A percentile compares a stretch with the other conserved stretches of the same genome.
Conservation (phyloP, 129 eudicot genomes). For the Saposhnikovia divaricata region DNA sequence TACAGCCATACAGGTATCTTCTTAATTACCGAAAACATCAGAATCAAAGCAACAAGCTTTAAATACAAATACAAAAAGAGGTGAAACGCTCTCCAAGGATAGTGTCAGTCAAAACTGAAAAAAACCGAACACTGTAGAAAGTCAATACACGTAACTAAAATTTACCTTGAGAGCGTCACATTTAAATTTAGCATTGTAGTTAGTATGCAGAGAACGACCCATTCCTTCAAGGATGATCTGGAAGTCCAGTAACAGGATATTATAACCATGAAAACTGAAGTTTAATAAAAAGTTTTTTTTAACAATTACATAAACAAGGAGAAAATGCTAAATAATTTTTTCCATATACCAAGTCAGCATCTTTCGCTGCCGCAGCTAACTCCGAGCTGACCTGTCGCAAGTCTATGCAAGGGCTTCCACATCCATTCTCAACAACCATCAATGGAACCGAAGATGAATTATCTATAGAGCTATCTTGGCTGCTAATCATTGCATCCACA, state of each 20-base stretch:
- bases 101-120: not conserved
- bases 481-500: constrained; percentile 88
- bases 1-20: not conserved
- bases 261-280: not conserved
- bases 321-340: not conserved
- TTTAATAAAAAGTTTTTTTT: not conserved
- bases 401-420: constrained; percentile 98
- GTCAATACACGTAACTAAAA: not conserved
- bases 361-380: constrained; percentile 92
- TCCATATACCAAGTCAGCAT: constrained; percentile 83
- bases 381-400: constrained; percentile 96
- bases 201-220: constrained; percentile 94
- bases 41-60: not conserved
- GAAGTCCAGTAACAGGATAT: constrained; percentile 5
- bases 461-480: constrained; percentile 42
- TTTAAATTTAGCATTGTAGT: constrained; percentile 74
- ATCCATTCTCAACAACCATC: constrained; percentile 98
- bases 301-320: not conserved
- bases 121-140: not conserved
- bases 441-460: constrained; percentile 56
- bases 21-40: not conserved
- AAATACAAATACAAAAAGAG: no score
- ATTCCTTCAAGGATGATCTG: constrained; percentile 96
- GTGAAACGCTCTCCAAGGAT: not conserved
- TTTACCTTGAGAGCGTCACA: constrained; percentile 92